These are phyloP conservation scores for Microglena sp. DNA, from an alignment of 139 green algal species.

Conservation along the genomic window DNA sequence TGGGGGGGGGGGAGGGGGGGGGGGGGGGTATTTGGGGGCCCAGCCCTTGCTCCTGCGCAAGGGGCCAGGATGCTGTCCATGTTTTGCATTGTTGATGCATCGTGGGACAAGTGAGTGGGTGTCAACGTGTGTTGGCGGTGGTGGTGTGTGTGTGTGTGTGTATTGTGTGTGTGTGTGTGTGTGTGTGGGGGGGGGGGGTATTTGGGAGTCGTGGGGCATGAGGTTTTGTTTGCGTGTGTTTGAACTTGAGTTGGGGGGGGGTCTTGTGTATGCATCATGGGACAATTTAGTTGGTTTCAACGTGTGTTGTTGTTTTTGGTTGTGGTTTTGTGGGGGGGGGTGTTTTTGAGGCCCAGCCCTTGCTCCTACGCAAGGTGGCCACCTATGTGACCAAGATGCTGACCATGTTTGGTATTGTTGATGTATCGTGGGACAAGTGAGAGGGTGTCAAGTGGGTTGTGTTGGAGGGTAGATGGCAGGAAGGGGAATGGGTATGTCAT, in stretches of 20 bases:
- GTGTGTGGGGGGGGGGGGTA: background rate
- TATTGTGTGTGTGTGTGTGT: too few species aligned
- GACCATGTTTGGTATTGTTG: conserved; percentile 65
- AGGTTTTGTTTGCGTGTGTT: conserved; percentile 35
- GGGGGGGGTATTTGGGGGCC: too few species aligned
- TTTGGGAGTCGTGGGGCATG: background rate
- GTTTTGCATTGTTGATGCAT: conserved; percentile 57
- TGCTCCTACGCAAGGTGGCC: conserved; percentile 65
- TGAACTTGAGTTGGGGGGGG: conserved; percentile 69
- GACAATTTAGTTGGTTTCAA: conserved; percentile 27
- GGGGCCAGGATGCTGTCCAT: conserved; percentile 64
- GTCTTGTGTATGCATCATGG: conserved; percentile 35
- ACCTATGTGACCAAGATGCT: conserved; percentile 76
- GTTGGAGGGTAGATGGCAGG: too few species aligned
- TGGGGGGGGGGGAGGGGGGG: too few species aligned
- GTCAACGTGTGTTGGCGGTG: too few species aligned
- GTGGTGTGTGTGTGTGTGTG: too few species aligned
- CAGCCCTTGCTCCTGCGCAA: too few species aligned
- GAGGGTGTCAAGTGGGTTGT: background rate
- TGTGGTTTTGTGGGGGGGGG: too few species aligned
- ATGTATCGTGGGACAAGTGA: conserved; percentile 34
- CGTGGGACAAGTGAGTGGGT: conserved; percentile 29
- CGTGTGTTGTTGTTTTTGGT: too few species aligned
- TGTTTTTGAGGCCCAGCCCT: conserved; percentile 33
- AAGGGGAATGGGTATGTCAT: too few species aligned